These are phyloP conservation scores for Candida gigantensis DNA, from an alignment of 1,139 yeast species.

Conservation along the genomic window DNA sequence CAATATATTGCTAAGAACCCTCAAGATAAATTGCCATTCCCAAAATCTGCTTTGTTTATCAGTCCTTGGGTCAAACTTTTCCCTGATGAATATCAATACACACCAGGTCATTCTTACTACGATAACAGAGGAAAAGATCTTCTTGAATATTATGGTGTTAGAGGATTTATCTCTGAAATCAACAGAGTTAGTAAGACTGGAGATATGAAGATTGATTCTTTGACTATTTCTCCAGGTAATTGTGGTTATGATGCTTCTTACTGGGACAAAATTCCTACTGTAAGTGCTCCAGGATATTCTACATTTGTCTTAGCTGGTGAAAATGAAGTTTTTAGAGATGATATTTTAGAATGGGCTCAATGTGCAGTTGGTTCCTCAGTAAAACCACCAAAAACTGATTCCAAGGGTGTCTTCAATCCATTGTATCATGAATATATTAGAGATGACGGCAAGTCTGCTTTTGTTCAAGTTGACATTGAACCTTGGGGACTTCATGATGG, in stretches of 20 bases:
- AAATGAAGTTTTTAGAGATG: constrained; percentile 47
- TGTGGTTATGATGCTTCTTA: constrained; percentile 21
- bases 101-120: constrained; percentile 33
- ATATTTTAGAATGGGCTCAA: constrained; percentile 37
- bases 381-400: constrained; percentile 24
- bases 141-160: constrained; percentile 32
- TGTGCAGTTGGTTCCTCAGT: constrained; percentile 33
- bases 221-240: constrained; percentile 20
- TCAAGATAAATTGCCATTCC: constrained; percentile 23
- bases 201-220: constrained; percentile 8
- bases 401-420: constrained; percentile 23
- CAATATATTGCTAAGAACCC: constrained; percentile 15
- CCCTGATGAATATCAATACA: constrained; percentile 14
- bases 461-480: constrained; percentile 30
- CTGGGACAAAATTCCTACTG: constrained; percentile 39
- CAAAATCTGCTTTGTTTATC: constrained; percentile 32
- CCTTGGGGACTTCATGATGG: constrained; percentile 50
- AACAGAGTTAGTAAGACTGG: constrained; percentile 13
- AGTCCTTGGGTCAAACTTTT: constrained; percentile 40
- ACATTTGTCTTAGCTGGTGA: constrained; percentile 43
- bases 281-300: constrained; percentile 24
- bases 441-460: constrained; percentile 16
- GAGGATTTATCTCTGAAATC: constrained; percentile 10
- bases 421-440: constrained; percentile 21
- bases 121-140: too few species aligned